These are phyloP conservation scores for Euphorbia corollata DNA, from an alignment of 441 rosid genomes.

Conservation along the genomic window DNA sequence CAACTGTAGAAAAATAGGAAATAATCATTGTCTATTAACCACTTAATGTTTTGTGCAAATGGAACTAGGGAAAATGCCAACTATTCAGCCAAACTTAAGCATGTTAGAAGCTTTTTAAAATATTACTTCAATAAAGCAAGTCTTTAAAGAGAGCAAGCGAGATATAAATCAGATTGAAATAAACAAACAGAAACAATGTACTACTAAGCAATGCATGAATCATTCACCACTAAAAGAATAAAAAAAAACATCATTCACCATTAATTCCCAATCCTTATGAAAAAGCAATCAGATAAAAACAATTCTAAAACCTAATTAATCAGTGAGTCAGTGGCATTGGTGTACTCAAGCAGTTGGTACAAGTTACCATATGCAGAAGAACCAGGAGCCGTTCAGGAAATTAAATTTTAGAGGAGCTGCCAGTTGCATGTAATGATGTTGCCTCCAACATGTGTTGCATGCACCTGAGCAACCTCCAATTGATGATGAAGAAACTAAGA, in stretches of 20 bases:
- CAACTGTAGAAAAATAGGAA: neutral
- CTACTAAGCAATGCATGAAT: no score
- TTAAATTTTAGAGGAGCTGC: neutral
- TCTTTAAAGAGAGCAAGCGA: no score
- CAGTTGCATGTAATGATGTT: neutral
- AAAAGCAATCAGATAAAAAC: neutral
- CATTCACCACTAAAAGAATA: neutral
- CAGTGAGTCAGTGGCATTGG: neutral
- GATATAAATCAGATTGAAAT: neutral
- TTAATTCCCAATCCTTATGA: neutral
- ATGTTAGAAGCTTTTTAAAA: neutral
- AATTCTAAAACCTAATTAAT: neutral
- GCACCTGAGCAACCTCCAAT: neutral
- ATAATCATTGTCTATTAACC: neutral
- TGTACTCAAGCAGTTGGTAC: neutral
- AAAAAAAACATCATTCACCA: neutral
- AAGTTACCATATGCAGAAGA: neutral
- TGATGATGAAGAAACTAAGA: slow-evolving; percentile 6
- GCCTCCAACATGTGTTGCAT: neutral
- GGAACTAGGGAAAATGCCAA: slow-evolving; percentile 5
- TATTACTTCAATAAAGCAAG: neutral
- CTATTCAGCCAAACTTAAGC: neutral
- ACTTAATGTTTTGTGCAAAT: slow-evolving; percentile 1
- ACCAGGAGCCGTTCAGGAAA: neutral
- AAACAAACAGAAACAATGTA: neutral